Evolutionary conservation across 108 stramenopile genomes (phyloP), one percentile per base, ranked within the genome.

Genomic region (Epithemia pelagica): DNA sequence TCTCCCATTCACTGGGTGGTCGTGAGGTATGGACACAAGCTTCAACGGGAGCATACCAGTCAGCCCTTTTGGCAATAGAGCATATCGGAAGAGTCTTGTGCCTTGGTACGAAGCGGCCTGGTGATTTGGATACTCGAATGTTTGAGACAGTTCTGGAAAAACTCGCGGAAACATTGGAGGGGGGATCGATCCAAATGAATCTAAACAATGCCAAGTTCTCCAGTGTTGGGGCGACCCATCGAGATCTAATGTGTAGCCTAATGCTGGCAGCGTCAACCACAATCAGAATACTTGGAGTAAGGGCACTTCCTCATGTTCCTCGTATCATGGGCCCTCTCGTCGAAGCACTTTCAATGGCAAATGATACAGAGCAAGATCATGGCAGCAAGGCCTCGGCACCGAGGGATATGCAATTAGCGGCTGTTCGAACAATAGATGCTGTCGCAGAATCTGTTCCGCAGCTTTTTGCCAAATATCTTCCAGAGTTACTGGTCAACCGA

Each of bases 401-500:
- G 56, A 58, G 26, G 21, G 56, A 82, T 58, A 61, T 92, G 62
- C 87, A 87, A 59, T 46, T 87, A 1, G 68, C 87, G 0, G 71
- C 82, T 28, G 29, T 91, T 31, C 78, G 83, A 51, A 58, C 83
- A 21, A 57, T 91, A 0, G 46, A 54, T 31, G 56, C 82, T 10
- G 55, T 89, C n/a, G 78, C 82, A 2, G 85, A 88, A 21, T 75
- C 76, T n/a, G 65, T 94, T 26, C 92, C 92, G 20, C 84, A 84
- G 51, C 89, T 94, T 58, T 54, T 90, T n/a, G 59, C 73, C 0
- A 78, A 88, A n/a, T 84, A 86, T 67, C 76, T 94, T 31, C 71
- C 71, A 2, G 37, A 74, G 27, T 23, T 94, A 28, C 82, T 92
- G n/a, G 64, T 67, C 0, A 58, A 70, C n/a, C 53, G 68, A 33